Evolutionary conservation across 352 stramenopile species (phyloP).

Genomic region (Phytophthora pinifolia): DNA sequence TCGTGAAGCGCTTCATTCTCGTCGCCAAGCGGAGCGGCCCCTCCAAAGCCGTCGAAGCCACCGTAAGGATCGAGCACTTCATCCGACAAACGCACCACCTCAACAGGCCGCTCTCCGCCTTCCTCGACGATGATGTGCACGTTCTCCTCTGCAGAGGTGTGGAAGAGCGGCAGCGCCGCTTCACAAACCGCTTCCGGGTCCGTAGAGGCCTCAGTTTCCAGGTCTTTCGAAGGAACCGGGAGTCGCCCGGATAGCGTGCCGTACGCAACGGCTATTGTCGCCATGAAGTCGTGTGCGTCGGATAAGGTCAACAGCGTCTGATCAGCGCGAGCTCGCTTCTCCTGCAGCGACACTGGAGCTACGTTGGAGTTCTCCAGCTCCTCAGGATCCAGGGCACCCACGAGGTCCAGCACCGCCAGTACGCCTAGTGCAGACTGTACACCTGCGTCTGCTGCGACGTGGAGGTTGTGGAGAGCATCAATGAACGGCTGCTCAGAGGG

Average conservation of each 20-base stretch:
- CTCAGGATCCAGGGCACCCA: conserved; percentile 41
- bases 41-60: conserved; percentile 24
- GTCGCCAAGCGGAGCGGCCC: conserved; percentile 16
- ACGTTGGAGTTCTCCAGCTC: conserved; percentile 18
- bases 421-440: conserved; percentile 41
- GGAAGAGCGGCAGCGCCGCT: conserved; percentile 47
- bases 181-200: conserved; percentile 31
- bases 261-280: conserved; percentile 62
- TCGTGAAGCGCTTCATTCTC: conserved; percentile 50
- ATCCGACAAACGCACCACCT: conserved; percentile 54
- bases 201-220: neutral
- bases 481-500: conserved; percentile 32
- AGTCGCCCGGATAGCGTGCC: conserved; percentile 43
- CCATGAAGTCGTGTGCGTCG: conserved; percentile 43
- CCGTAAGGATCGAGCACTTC: conserved; percentile 29
- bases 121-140: conserved; percentile 51
- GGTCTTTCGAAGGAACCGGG: conserved; percentile 10
- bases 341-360: conserved; percentile 13
- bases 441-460: conserved; percentile 42
- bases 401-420: conserved; percentile 56
- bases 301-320: conserved; percentile 35
- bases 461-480: conserved; percentile 45
- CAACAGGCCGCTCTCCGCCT: conserved; percentile 40
- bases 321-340: conserved; percentile 39
- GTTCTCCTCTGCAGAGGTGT: conserved; percentile 59